Evolutionary conservation across 2,329 filamentous ascomycete species (phyloP), one percentile per base, ranked within the genome.

Genomic region (Penicillium brasilianum): DNA sequence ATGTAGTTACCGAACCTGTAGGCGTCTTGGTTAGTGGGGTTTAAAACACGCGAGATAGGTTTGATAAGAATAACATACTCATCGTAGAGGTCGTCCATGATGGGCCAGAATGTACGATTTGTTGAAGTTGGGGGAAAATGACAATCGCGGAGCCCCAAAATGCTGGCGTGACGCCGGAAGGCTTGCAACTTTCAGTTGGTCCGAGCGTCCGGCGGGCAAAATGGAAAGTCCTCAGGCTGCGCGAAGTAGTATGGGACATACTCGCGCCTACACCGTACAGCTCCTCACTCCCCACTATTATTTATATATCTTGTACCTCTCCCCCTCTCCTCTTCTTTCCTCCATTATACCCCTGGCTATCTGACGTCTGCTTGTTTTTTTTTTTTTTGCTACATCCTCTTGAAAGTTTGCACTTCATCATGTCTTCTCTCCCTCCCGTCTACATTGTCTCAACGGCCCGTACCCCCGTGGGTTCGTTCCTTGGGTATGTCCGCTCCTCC

Each of bases 11-110:
- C 94, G 81, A 98, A 98, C 84, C 92, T 96, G 69, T 14, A 46
- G 36, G 25, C 28, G 32, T 50, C 16, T 39, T 32, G 16, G 41
- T 63, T 56, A 60, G 57, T 49, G 18, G 64, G 72, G 60, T 69
- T 68, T 55, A 46, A 30, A 55, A 13, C 32, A 44, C 7, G 50
- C 64, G 10, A 32, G 14, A 18, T 20, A 61, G 51, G 57, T 20
- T 11, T n/a, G 34, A 30, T 8, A n/a, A 34, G 30, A 41, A 30
- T 25, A 55, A 64, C 69, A 67, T 82, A 96, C 92, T 98, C 94
- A 82, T 98, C 94, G 78, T 98, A 97, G 71, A 97, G 88, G 80
- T 97, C 93, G 83, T 97, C 93, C 93, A 97, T 95, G 71, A 71
- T 80, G 74, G 62, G 62, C 59, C 63, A 53, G 57, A 58, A 25